Conservation (phyloP, 2,329 filamentous ascomycete species). For the Knufia petricola region DNA sequence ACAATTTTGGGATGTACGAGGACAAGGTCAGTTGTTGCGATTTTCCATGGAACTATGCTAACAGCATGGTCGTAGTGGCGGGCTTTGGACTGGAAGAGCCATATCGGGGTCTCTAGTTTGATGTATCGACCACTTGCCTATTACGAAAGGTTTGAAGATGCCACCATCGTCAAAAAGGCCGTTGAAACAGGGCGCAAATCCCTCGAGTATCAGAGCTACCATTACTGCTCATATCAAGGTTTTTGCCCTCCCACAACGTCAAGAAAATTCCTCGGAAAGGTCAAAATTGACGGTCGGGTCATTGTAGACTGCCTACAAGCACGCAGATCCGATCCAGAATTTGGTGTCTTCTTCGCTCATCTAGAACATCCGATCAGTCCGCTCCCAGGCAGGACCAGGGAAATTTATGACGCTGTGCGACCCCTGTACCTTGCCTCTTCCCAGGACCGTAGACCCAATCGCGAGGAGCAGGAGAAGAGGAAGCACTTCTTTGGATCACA, state of each 20-base stretch:
- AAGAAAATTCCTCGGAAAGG: neutral
- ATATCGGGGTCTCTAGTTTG: neutral
- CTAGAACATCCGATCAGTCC: constrained; percentile 2
- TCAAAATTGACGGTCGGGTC: constrained; percentile 6
- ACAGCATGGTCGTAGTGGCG: neutral
- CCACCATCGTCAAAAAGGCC: constrained; percentile 3
- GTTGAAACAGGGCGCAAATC: constrained; percentile 1
- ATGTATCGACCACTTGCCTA: constrained; percentile 4
- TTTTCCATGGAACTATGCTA: no score
- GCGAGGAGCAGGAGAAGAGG: constrained; percentile 8
- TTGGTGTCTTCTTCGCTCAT: neutral
- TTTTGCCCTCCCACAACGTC: neutral
- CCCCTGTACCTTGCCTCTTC: constrained; percentile 1
- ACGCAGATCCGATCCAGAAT: neutral
- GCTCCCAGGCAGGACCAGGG: neutral
- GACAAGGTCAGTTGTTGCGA: neutral
- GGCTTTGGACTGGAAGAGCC: neutral
- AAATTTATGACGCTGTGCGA: constrained; percentile 8
- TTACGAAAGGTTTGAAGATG: constrained; percentile 5
- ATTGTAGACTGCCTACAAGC: constrained; percentile 7
- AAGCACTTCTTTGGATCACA: constrained; percentile 5
- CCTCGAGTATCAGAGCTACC: constrained; percentile 9
- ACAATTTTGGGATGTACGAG: constrained; percentile 3
- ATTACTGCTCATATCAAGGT: constrained; percentile 4
- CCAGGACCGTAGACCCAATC: neutral